Conservation (phyloP, 75 land plant genomes). For the Cupressus sempervirens region DNA sequence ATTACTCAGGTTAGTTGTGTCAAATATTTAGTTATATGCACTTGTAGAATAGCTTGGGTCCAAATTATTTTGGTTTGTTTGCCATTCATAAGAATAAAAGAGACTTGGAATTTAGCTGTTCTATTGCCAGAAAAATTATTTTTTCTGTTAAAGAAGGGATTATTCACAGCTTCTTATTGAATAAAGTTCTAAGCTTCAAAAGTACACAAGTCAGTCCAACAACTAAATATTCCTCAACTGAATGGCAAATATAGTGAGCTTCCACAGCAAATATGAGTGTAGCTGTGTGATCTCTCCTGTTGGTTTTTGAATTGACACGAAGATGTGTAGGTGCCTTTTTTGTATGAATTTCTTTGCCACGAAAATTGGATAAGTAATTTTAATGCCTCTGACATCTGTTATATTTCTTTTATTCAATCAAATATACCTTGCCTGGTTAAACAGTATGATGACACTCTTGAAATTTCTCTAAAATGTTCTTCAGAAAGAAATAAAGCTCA, state of each 20-base stretch:
- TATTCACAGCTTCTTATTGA: not conserved
- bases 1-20: conserved; percentile 3
- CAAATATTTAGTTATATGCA: not conserved
- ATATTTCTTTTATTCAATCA: not conserved
- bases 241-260: not conserved
- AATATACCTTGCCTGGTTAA: too few relatives aligned
- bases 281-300: not conserved
- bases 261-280: not conserved
- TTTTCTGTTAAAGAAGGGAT: not conserved
- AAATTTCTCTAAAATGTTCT: too few relatives aligned
- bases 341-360: not conserved
- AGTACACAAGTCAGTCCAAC: not conserved
- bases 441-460: too few relatives aligned
- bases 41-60: not conserved
- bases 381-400: not conserved
- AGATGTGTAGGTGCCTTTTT: not conserved
- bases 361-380: not conserved
- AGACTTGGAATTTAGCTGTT: not conserved
- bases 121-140: not conserved
- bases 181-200: not conserved
- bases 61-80: not conserved
- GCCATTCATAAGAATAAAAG: not conserved
- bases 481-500: too few relatives aligned
- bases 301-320: not conserved
- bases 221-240: not conserved